phyloP scores from a whole-genome alignment of 495 filamentous ascomycete genomes.

The Trichoderma orchidacearum region DNA sequence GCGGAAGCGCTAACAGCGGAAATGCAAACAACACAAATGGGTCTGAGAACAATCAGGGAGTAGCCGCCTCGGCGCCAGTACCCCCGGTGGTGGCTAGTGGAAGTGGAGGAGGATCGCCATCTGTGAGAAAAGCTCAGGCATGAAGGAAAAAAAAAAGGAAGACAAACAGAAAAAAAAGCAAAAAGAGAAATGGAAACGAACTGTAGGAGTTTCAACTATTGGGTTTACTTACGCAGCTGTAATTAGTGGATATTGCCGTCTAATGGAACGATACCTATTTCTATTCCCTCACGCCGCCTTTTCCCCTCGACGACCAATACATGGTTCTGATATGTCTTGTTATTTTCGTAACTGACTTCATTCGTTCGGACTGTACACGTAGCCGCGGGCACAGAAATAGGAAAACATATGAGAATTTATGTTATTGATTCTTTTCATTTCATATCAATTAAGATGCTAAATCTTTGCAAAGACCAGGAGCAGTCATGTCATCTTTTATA shows the following conservation, averaged over 20 bases:
- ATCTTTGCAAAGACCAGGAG: no score
- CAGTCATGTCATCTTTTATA: no score
- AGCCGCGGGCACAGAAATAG: no score
- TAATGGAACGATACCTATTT: background rate
- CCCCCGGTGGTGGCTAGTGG: background rate
- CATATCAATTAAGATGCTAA: no score
- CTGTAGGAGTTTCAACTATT: background rate
- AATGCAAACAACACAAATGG: background rate
- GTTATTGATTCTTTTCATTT: no score
- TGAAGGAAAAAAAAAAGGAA: background rate
- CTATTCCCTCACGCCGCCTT: background rate
- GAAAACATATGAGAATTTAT: no score
- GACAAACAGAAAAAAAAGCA: background rate
- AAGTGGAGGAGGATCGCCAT: background rate
- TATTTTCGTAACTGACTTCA: no score
- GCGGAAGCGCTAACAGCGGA: background rate
- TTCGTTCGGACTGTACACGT: no score
- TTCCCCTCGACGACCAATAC: no score
- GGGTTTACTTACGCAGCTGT: background rate
- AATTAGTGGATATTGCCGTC: background rate
- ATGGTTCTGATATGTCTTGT: no score
- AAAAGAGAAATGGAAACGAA: background rate
- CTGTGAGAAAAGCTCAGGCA: background rate
- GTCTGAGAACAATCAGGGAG: background rate
- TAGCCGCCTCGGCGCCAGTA: conserved; percentile 5